Evolutionary conservation across 2,329 filamentous ascomycete genomes (phyloP), one percentile per base, ranked within the genome.

Genomic region (Fusarium globosum): DNA sequence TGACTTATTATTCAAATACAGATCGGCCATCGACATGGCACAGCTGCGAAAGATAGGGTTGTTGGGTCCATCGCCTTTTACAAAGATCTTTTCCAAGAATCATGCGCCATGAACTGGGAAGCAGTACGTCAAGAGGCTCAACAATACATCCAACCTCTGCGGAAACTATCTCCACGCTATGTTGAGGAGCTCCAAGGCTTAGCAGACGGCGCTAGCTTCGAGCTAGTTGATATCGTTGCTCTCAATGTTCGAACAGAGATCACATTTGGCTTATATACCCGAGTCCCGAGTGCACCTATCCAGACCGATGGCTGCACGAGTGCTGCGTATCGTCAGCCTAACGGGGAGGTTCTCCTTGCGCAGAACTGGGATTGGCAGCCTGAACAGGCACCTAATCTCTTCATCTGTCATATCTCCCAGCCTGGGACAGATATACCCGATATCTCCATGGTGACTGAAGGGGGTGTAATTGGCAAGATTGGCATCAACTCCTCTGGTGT

Each of bases 391-490:
- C 72, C 80, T 16, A 89, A 89, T 69, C 80, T 90, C 1, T 78
- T 89, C 52, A 74, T 86, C 38, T 83, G 85, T 23, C 83, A 83
- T 42, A 86, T 89, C 55, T 76, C 79, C 2, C 84, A 86, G 53
- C 69, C 77, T 2, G 75, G 69, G 12, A 85, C 51, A 4, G 65
- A 59, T 7, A 21, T 85, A 35, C 88, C 88, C 0, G 81, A 81
- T 4, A 85, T 90, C 64, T 79, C 85, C 21, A 89, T 88, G 82
- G 82, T 91, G 28, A 91, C 89, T 0, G 89, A 91, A 57, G 84
- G 86, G 0, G 89, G 89, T 20, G 85, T 91, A 28, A 86, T 92
- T 39, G 90, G 89, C 20, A 93, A 93, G 79, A 91, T 92, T 28
- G 91, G 91, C 0, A 83, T 92, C 72, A 93, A 93, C 75, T 82